phyloP scores from a whole-genome alignment of 306 rosid genomes.

The Gillenia trifoliata region DNA sequence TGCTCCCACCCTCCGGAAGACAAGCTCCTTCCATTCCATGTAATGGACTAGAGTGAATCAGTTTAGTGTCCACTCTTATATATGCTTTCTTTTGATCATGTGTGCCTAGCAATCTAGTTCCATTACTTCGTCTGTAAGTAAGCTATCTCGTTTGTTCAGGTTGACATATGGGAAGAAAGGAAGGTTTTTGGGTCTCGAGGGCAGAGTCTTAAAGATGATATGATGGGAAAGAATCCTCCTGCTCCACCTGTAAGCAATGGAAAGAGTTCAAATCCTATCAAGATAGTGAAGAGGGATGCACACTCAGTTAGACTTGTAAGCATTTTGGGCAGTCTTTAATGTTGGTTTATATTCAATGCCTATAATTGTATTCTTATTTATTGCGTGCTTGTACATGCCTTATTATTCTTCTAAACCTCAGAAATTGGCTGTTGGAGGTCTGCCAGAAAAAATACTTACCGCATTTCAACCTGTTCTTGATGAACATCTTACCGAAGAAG shows the following conservation, averaged over 20 bases:
- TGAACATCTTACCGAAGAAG: conserved; percentile 66
- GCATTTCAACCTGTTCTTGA: conserved; percentile 88
- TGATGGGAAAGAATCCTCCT: conserved; percentile 64
- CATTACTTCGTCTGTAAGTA: neutral
- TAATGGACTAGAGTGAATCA: neutral
- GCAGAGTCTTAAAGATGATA: conserved; percentile 86
- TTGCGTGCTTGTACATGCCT: conserved; percentile 25
- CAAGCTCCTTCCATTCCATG: neutral
- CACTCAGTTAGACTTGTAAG: conserved; percentile 89
- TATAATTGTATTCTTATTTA: conserved; percentile 13
- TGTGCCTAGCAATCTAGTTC: neutral
- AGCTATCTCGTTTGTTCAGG: conserved; percentile 36
- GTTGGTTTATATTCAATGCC: conserved; percentile 13
- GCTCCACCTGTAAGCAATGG: conserved; percentile 59
- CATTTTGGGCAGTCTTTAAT: conserved; percentile 22
- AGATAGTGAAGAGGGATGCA: conserved; percentile 85
- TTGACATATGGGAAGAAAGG: conserved; percentile 91
- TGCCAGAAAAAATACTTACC: conserved; percentile 74
- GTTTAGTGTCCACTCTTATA: neutral
- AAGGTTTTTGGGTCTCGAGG: conserved; percentile 97
- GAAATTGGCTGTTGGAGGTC: conserved; percentile 89
- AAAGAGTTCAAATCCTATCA: conserved; percentile 69
- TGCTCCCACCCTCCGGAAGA: neutral
- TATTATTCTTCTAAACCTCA: conserved; percentile 37
- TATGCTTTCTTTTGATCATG: neutral